Percentiles rank a stretch among this genome's conserved stretches.
Evolutionary conservation across 2,329 filamentous ascomycete species (phyloP).

Genomic region (Purpureocillium lavendulum): DNA sequence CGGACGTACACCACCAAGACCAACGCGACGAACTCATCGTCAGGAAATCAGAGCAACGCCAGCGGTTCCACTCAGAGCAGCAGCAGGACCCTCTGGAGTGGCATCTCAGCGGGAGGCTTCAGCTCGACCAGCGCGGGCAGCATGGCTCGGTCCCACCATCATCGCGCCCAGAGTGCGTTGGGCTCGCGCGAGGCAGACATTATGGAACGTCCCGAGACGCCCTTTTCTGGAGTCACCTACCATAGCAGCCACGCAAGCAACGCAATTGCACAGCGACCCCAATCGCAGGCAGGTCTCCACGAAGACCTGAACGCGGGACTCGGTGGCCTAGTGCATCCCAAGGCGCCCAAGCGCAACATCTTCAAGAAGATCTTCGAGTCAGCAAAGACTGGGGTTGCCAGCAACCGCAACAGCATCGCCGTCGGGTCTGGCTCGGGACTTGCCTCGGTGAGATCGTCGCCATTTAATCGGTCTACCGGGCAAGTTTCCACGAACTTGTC

Average conservation of each 20-base stretch:
- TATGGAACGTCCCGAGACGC: constrained; percentile 48
- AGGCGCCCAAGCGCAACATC: constrained; percentile 78
- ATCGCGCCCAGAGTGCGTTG: constrained; percentile 56
- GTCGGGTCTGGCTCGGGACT: constrained; percentile 35
- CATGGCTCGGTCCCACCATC: constrained; percentile 66
- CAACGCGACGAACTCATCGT: constrained; percentile 70
- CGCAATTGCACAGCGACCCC: constrained; percentile 37
- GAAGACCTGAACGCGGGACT: constrained; percentile 62
- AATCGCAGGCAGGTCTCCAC: constrained; percentile 58
- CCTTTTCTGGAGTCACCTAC: constrained; percentile 75
- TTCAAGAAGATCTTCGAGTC: constrained; percentile 94
- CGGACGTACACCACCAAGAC: constrained; percentile 87
- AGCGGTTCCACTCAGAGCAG: constrained; percentile 73
- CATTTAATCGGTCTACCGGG: constrained; percentile 32
- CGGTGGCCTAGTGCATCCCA: constrained; percentile 69
- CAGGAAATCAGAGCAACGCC: constrained; percentile 60
- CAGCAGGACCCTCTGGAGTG: constrained; percentile 86
- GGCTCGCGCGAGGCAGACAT: constrained; percentile 47
- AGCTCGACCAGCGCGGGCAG: constrained; percentile 95
- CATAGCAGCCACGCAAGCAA: constrained; percentile 77
- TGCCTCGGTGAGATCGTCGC: constrained; percentile 32
- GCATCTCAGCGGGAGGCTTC: constrained; percentile 79
- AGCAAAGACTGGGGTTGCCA: constrained; percentile 88
- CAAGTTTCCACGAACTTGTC: constrained; percentile 36
- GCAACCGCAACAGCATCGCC: constrained; percentile 76